Base-by-base conservation (phyloP, 176 grass and related monocot species). In the Eragrostis nindensis region DNA sequence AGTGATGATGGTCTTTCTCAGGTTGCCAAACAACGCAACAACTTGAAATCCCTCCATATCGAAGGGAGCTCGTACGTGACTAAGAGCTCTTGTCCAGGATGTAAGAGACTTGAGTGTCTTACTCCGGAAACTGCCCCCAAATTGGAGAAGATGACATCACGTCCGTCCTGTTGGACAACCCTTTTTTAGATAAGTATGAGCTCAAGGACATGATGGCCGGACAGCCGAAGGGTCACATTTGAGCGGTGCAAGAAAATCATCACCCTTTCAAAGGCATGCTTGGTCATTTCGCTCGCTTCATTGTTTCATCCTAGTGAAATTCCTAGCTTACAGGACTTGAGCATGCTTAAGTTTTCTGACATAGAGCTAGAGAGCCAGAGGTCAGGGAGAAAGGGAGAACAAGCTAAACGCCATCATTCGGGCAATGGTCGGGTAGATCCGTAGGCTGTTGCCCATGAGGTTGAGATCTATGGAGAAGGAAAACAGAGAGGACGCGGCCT, bases 191-290 rank as follows among this genome's bases (percentile, higher is more conserved):
- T 14, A 73, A 38, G 57, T 60, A 73, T 73, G 30, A 54, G 80
- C 43, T 83, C 70, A 83, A 66, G 30, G 56, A n/a, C 29, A 74
- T 74, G 70, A 54, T 74, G 32, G 13, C 11, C n/a, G n/a, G n/a
- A n/a, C n/a, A n/a, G n/a, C n/a, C 42, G 70, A 8, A 50, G 69
- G 65, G 45, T 52, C 15, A 66, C 45, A 53, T 40, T 78, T 49
- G 42, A 80, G 24, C 39, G 29, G 56, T 62, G 45, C 55, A 27
- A 26, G 69, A 48, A 6, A 48, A 47, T 40, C 27, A 30, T 82
- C 55, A 48, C 40, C 6, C 19, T 18, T 81, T 27, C 17, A 70
- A 48, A 50, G 18, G 59, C 19, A 19, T 49, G 36, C 3, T 25
- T n/a, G n/a, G n/a, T 39, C 19, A 4, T 48, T 22, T 63, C 68